Evolutionary conservation across 805 yeast genomes (phyloP), one percentile per base, ranked within the genome.

Genomic region (Candida chauliodis): DNA sequence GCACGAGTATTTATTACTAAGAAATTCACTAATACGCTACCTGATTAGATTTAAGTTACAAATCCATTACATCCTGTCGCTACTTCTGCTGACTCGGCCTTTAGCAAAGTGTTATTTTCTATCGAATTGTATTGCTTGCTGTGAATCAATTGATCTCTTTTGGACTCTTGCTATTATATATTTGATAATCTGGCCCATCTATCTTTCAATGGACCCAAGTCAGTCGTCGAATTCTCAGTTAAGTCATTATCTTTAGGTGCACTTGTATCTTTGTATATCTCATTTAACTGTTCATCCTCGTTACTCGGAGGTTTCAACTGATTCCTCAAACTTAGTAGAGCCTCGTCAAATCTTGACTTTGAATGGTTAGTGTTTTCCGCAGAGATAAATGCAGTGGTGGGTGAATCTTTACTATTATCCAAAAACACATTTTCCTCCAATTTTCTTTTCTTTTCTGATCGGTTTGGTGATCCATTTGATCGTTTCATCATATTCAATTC

Each of bases 351-450:
- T 28, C 60, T 55, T 6, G 68, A 59, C 34, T 32, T 38, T 9
- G 37, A 31, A 31, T 44, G 43, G 38, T 44, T 39, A 36, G 31
- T 16, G 19, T 25, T 13, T 8, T 34, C 37, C 10, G 10, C 37
- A 41, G 29, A 23, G 4, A 16, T 15, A 17, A n/a, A 23, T 15
- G 24, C 23, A 8, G 7, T 15, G 5, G 17, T 27, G n/a, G 36
- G 36, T 22, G 45, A 25, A 8, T 27, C 9, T 22, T 40, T n/a
- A n/a, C n/a, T 35, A 11, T 37, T 49, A 18, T 63, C 70, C 37
- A 63, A 47, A 39, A 66, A 65, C 10, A 65, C 63, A 40, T 65
- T 64, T 17, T 55, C 59, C 20, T 51, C 53, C 7, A 30, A n/a
- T 32, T 19, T 14, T 21, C 14, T 24, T 21, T 35, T 30, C 37